Evolutionary conservation across 2,329 filamentous ascomycete species (phyloP).

Genomic region (Apiospora rasikravindrae): DNA sequence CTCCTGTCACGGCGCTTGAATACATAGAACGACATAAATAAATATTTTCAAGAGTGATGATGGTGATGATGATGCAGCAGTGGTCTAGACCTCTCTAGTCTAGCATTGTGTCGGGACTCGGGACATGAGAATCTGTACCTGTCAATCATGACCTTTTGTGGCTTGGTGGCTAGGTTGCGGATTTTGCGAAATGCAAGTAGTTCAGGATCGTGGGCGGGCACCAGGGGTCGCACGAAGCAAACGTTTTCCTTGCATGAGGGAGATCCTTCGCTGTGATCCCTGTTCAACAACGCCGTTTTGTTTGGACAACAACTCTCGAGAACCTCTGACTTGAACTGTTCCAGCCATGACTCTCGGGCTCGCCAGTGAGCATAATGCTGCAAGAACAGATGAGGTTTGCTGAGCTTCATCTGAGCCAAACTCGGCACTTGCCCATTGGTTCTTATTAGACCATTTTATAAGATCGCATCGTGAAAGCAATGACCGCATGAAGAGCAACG

Average conservation of each 20-base stretch:
- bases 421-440: background rate
- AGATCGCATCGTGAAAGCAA: background rate
- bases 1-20: background rate
- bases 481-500: conserved; percentile 4
- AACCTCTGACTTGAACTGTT: background rate
- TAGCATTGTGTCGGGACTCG: background rate
- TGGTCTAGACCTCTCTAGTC: background rate
- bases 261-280: background rate
- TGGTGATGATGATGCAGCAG: background rate
- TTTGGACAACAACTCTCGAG: background rate
- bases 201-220: conserved; percentile 8
- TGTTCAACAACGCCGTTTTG: background rate
- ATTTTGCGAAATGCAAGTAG: background rate
- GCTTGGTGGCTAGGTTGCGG: background rate
- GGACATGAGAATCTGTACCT: background rate
- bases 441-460: background rate
- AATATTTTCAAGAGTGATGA: background rate
- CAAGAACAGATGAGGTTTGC: background rate
- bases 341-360: background rate
- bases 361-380: background rate
- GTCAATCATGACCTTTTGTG: conserved; percentile 4
- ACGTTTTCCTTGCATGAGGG: background rate
- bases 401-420: background rate
- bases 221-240: conserved; percentile 11
- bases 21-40: background rate